A percentile compares a stretch with the other conserved stretches of the same genome.
These are phyloP conservation scores for Clonostachys chloroleuca DNA, from an alignment of 2,329 filamentous ascomycete species.

Conservation along the genomic window DNA sequence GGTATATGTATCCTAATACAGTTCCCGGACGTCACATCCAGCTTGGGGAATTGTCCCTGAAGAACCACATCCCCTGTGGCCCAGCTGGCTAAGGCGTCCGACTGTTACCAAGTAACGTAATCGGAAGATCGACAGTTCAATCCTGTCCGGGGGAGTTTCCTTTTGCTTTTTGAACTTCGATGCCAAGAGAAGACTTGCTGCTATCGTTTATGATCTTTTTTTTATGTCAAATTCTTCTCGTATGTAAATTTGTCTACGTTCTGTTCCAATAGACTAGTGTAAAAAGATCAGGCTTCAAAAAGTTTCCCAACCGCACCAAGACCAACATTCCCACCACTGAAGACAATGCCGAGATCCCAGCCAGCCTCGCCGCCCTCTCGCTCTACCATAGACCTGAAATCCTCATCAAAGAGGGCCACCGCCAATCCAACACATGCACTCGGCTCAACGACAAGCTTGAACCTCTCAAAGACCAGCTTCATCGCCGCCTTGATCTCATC, in stretches of 20 bases:
- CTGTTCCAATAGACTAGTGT: not conserved
- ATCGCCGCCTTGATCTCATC: slow-evolving; percentile 76
- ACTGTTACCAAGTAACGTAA: slow-evolving; percentile 1
- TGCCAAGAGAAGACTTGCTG: no score
- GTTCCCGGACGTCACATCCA: no score
- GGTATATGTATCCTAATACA: no score
- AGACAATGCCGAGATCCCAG: slow-evolving; percentile 64
- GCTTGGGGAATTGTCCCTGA: not conserved
- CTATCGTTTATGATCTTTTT: not conserved
- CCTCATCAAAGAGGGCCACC: slow-evolving; percentile 78
- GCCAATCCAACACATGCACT: slow-evolving; percentile 82
- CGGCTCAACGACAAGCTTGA: slow-evolving; percentile 90
- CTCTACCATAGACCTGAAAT: slow-evolving; percentile 70
- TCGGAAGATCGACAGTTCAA: slow-evolving; percentile 4
- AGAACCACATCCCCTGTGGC: slow-evolving; percentile 2
- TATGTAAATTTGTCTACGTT: not conserved
- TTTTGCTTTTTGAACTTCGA: slow-evolving; percentile 4
- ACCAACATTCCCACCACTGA: slow-evolving; percentile 57
- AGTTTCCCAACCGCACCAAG: slow-evolving; percentile 48
- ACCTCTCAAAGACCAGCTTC: slow-evolving; percentile 74
- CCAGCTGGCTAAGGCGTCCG: slow-evolving; percentile 5
- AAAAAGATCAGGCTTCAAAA: slow-evolving; percentile 22
- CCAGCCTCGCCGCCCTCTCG: slow-evolving; percentile 65
- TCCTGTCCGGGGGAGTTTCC: slow-evolving; percentile 3
- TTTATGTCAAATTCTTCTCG: not conserved